phyloP scores from a whole-genome alignment of 306 rosid species.

The Fragaria nilgerrensis region DNA sequence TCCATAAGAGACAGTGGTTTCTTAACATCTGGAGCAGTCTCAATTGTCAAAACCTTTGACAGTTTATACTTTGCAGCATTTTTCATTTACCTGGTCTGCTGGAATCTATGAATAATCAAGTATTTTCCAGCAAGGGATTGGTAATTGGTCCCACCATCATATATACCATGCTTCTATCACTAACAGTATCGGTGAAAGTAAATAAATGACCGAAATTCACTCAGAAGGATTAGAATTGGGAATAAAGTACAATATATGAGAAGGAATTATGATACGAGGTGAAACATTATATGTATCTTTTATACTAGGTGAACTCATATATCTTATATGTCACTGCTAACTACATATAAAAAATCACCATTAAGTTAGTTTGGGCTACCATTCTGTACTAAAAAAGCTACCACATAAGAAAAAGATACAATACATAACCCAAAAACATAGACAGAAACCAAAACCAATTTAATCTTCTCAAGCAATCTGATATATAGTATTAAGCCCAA shows the following conservation, averaged over 20 bases:
- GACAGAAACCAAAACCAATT: neutral
- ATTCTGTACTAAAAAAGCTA: neutral
- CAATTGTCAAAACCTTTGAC: neutral
- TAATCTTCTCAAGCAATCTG: neutral
- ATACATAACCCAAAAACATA: neutral
- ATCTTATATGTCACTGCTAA: neutral
- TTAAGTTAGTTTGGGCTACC: neutral
- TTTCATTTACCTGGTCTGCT: neutral
- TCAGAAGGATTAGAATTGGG: neutral
- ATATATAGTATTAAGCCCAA: neutral
- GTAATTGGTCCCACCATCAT: neutral
- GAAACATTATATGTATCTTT: neutral
- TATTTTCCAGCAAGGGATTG: neutral
- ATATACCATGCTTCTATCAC: neutral
- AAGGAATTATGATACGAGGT: neutral
- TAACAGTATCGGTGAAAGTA: neutral
- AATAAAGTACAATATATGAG: neutral
- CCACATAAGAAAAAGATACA: neutral
- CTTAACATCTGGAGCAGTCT: neutral
- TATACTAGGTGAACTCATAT: neutral
- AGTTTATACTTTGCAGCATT: neutral
- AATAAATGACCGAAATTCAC: neutral
- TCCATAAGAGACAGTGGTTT: neutral
- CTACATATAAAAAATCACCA: neutral
- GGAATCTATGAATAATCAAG: neutral